Percentiles rank a stretch among this genome's conserved stretches.
These are phyloP conservation scores for Ganoderma leucocontextum DNA, from an alignment of 1,284 basidiomycete species.

Conservation along the genomic window DNA sequence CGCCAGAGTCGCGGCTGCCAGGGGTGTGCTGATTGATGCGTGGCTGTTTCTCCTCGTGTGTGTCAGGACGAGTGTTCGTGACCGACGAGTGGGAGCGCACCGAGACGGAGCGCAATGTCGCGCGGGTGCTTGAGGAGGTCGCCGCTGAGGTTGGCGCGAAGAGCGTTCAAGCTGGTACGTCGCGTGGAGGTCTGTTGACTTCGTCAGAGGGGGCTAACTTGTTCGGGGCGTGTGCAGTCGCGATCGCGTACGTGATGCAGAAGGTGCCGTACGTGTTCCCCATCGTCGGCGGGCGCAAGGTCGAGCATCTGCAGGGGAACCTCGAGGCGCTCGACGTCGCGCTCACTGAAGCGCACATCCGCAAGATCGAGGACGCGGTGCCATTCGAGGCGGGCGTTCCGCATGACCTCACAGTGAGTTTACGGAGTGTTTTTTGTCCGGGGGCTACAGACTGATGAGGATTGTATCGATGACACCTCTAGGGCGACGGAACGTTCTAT, in stretches of 20 bases:
- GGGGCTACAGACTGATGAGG: neutral
- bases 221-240: slow-evolving; percentile 36
- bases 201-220: neutral
- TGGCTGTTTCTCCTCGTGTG: too few species aligned
- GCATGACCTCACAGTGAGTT: slow-evolving; percentile 42
- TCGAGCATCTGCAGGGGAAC: slow-evolving; percentile 55
- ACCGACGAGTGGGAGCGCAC: slow-evolving; percentile 36
- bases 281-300: slow-evolving; percentile 55
- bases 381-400: slow-evolving; percentile 55
- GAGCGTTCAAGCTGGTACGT: slow-evolving; percentile 32
- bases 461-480: neutral
- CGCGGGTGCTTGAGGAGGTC: slow-evolving; percentile 37
- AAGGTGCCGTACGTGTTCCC: slow-evolving; percentile 56
- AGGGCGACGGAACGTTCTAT: neutral
- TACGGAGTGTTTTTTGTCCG: neutral
- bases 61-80: slow-evolving; percentile 24
- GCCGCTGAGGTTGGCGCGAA: slow-evolving; percentile 35
- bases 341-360: slow-evolving; percentile 51
- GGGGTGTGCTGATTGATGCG: neutral
- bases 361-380: slow-evolving; percentile 48
- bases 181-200: too few species aligned
- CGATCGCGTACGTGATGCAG: slow-evolving; percentile 57
- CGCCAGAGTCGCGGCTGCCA: neutral
- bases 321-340: slow-evolving; percentile 54
- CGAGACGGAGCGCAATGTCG: slow-evolving; percentile 33